Evolutionary conservation across 495 filamentous ascomycete species (phyloP).

Genomic region (Penicillium simplicissimum): DNA sequence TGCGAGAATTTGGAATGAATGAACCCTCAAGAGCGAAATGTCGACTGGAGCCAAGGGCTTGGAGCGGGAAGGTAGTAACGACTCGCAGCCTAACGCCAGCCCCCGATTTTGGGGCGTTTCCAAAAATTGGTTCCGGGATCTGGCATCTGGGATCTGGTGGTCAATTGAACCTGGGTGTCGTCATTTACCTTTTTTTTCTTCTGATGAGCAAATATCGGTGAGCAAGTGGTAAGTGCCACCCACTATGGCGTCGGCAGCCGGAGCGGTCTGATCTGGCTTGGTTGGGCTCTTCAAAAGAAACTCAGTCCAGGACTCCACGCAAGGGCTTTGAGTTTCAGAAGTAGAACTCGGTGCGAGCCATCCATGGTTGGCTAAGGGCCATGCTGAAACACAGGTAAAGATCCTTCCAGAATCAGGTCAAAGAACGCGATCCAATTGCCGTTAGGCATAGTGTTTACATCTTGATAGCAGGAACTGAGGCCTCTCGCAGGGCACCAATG

Average conservation of each 20-base stretch:
- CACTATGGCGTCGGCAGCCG: neutral
- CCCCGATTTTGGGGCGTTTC: neutral
- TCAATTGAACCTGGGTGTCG: neutral
- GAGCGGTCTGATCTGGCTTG: neutral
- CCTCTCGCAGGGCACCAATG: neutral
- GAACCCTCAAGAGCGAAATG: neutral
- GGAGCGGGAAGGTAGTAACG: too few relatives aligned
- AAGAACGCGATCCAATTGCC: neutral
- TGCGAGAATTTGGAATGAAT: neutral
- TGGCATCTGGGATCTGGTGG: neutral
- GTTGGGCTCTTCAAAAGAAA: conserved; percentile 4
- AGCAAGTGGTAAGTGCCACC: neutral
- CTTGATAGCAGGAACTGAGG: neutral
- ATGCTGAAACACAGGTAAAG: neutral
- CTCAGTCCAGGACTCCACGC: neutral
- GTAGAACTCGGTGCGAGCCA: neutral
- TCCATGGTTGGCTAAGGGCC: neutral
- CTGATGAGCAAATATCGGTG: neutral
- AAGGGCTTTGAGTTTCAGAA: neutral
- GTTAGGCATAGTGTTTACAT: neutral
- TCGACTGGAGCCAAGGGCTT: neutral
- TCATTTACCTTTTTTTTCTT: neutral
- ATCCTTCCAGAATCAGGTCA: neutral
- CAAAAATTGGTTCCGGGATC: neutral
- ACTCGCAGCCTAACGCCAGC: neutral